Evolutionary conservation across 208 protist genomes (phyloP), one percentile per base, ranked within the genome.

Genomic region (Leishmania arabica): DNA sequence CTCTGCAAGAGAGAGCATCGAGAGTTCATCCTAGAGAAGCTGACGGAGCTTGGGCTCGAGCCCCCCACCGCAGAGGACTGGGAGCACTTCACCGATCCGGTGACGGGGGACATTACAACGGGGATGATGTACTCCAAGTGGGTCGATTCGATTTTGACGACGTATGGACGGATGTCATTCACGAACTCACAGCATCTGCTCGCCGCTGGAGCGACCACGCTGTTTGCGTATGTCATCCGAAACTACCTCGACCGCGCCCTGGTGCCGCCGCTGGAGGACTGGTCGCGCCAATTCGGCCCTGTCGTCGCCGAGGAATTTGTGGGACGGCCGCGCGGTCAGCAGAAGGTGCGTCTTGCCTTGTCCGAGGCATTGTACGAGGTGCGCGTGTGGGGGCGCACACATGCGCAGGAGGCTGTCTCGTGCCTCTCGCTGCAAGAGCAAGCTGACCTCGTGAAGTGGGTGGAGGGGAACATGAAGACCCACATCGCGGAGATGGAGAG

Each of bases 41-140:
- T 96, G 75, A 65, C 77, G 40, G 64, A 84, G 74, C 84, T 85
- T 31, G 84, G 81, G 2, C 45, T 89, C 9, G 79, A 81, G 42
- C 78, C 84, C 5, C 91, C 89, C 17, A 84, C 89, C 0, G 81
- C 64, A n/a, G 84, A 80, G 49, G 90, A 89, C 65, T 96, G 91
- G 88, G 68, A 51, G 40, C 81, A 76, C 53, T 96, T 88, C 77
- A 88, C 87, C 3, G 91, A 96, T 58, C 79, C 86, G 21, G 79
- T 82, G 34, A 93, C 90, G 5, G 92, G 92, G 47, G 77, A 91
- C 72, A 89, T 96, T 74, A 95, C 81, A 40, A 88, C 94, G 9
- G 90, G 88, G 53, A 49, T 97, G 9, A 37, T 84, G 37, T 90
- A 94, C 82, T 92, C 88, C n/a, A 37, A 13, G 19, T 90, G 80